Conservation (phyloP, 2,329 filamentous ascomycete genomes). For the Nothomitra cinnamomea region DNA sequence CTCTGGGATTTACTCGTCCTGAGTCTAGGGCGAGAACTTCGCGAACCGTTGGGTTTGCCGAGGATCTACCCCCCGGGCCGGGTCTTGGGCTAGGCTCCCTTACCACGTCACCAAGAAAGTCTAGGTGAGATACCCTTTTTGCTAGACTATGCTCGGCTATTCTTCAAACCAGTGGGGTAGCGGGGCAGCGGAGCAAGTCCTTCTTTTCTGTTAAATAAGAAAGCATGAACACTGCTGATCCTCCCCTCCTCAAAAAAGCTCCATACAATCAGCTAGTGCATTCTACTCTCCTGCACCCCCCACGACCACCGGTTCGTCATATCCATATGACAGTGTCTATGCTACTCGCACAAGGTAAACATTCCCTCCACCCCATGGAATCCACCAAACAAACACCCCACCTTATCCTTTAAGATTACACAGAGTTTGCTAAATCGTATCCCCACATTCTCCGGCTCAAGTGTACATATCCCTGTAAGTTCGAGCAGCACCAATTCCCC, state of each 20-base stretch:
- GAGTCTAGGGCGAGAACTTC: too few species aligned
- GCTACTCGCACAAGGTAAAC: conserved; percentile 3
- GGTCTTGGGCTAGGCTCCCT: neutral
- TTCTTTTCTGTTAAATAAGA: neutral
- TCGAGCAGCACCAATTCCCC: neutral
- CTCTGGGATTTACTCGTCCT: neutral
- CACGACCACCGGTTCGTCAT: neutral
- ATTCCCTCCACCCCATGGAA: neutral
- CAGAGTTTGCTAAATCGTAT: neutral
- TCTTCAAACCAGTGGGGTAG: too few species aligned
- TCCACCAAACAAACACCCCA: too few species aligned
- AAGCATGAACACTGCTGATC: neutral
- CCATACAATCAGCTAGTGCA: neutral
- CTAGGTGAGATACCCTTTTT: neutral
- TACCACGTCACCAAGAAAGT: neutral
- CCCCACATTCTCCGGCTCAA: neutral
- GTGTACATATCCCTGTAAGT: conserved; percentile 2
- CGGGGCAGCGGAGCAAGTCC: too few species aligned
- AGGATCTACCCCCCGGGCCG: neutral
- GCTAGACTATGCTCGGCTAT: too few species aligned
- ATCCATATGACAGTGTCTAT: neutral
- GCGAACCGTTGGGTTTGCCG: neutral
- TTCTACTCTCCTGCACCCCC: neutral
- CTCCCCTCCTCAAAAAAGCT: neutral
- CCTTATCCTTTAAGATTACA: neutral